phyloP scores from a whole-genome alignment of 805 yeast species.

The Ascoidea asiatica region DNA sequence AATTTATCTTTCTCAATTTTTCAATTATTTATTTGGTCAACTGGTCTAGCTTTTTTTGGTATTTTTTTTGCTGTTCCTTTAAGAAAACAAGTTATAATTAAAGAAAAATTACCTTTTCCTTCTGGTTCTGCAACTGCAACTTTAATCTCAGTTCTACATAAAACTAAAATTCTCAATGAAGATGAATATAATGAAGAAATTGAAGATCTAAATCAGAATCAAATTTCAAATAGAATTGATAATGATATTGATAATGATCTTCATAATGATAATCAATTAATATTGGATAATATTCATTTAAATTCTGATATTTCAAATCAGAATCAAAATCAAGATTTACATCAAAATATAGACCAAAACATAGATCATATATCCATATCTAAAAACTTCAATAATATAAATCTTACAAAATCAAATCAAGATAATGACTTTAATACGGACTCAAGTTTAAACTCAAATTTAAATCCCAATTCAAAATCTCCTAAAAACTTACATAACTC shows the following conservation, averaged over 20 bases:
- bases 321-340: no score
- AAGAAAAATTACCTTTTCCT: conserved; percentile 82
- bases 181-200: conserved; percentile 12
- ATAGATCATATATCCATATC: no score
- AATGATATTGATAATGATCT: background rate
- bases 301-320: background rate
- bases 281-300: background rate
- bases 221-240: background rate
- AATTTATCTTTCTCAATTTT: conserved; percentile 23
- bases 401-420: no score
- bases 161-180: conserved; percentile 38
- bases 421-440: no score
- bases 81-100: conserved; percentile 74
- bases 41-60: conserved; percentile 86
- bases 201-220: background rate
- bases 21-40: conserved; percentile 68
- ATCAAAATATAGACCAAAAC: no score
- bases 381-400: no score
- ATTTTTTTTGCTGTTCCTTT: conserved; percentile 90
- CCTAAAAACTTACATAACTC: no score
- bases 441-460: background rate
- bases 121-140: conserved; percentile 96
- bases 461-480: background rate
- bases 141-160: conserved; percentile 74
- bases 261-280: background rate